These are phyloP conservation scores for Entomortierella beljakovae DNA, from an alignment of 192 early-diverging fungal species.

Conservation along the genomic window DNA sequence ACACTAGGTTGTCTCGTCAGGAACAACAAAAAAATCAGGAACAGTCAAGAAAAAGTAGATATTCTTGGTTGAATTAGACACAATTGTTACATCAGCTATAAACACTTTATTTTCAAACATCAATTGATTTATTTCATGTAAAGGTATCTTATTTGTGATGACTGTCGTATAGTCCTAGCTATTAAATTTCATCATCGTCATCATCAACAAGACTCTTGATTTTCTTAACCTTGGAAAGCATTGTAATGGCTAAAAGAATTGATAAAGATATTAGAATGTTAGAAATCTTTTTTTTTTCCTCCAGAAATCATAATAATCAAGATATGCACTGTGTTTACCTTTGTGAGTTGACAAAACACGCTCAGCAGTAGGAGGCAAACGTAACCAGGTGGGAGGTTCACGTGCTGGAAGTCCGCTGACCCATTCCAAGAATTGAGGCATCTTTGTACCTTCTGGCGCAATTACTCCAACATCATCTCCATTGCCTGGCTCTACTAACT, in stretches of 20 bases:
- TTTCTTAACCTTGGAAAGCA: conserved; percentile 88
- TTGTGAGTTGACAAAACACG: conserved; percentile 86
- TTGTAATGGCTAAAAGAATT: conserved; percentile 63
- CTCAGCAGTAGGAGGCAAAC: conserved; percentile 94
- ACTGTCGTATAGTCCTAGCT: neutral
- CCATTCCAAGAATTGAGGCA: conserved; percentile 92
- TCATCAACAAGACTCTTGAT: conserved; percentile 87
- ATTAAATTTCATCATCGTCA: conserved; percentile 63
- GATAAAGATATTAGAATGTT: conserved; percentile 4
- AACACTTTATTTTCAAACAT: neutral
- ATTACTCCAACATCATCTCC: conserved; percentile 59
- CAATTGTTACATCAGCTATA: neutral
- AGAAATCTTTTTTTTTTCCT: too few species aligned
- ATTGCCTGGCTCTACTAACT: conserved; percentile 67
- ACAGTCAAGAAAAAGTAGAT: conserved; percentile 48
- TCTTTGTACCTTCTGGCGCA: conserved; percentile 88
- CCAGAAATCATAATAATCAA: too few species aligned
- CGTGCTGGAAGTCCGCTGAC: conserved; percentile 86
- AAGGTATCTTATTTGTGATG: conserved; percentile 3
- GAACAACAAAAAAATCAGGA: conserved; percentile 34
- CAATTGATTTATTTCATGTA: conserved; percentile 4
- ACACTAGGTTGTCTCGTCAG: conserved; percentile 16
- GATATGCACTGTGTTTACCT: too few species aligned
- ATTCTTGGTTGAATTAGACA: neutral
- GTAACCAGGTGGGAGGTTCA: conserved; percentile 98